phyloP scores from a whole-genome alignment of 345 rosid species.

The Eucalyptus guilfoylei region DNA sequence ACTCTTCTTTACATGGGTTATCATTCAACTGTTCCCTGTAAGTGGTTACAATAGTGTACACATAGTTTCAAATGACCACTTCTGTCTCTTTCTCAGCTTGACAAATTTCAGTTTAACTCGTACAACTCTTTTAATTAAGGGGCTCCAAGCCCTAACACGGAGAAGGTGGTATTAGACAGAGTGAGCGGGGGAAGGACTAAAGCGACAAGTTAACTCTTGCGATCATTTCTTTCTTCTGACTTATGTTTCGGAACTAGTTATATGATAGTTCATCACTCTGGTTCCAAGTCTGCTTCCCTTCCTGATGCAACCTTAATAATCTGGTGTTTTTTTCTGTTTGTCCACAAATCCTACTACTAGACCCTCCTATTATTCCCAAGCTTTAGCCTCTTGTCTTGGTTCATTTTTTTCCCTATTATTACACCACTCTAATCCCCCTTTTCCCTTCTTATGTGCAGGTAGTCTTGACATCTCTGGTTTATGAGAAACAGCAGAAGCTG shows the following conservation, averaged over 20 bases:
- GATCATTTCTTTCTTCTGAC: background rate
- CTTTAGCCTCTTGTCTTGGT: background rate
- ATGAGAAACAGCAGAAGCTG: constrained; percentile 73
- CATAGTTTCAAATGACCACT: background rate
- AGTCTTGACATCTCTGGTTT: constrained; percentile 56
- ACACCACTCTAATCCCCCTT: background rate
- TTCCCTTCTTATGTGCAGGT: constrained; percentile 30
- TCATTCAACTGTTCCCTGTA: constrained; percentile 74
- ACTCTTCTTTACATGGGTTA: constrained; percentile 76
- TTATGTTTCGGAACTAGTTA: background rate
- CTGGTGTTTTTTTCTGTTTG: background rate
- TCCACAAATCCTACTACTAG: background rate
- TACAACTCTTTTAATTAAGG: background rate
- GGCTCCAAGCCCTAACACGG: background rate
- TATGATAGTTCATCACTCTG: background rate
- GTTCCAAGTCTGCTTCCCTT: background rate
- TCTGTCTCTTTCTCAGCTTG: background rate
- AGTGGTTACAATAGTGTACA: background rate
- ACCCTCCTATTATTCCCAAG: background rate
- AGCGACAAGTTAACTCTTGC: background rate
- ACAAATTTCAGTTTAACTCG: background rate
- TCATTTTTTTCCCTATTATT: background rate
- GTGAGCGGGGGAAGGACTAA: background rate
- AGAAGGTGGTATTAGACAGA: background rate
- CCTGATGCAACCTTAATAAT: background rate